phyloP scores from a whole-genome alignment of 2,329 filamentous ascomycete genomes.

The Fusarium floridanum region DNA sequence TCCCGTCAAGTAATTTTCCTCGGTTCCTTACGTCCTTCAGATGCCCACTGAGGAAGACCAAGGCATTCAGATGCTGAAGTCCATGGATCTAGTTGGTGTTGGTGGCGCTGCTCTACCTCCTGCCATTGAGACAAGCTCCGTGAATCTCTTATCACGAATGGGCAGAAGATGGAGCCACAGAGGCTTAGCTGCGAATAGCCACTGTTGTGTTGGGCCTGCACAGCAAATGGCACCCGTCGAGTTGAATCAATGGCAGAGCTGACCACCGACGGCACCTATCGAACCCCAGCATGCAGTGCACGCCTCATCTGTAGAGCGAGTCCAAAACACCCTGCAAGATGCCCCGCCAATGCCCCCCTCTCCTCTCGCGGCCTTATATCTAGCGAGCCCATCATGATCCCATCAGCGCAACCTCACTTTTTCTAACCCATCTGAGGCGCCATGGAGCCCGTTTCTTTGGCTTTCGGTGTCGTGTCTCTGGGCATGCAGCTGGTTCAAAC shows the following conservation, averaged over 20 bases:
- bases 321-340: not conserved
- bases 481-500: constrained; percentile 24
- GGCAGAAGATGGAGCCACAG: not conserved
- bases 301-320: not conserved
- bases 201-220: not conserved
- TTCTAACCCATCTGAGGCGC: not conserved
- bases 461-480: constrained; percentile 14
- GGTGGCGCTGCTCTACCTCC: constrained; percentile 71
- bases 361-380: not conserved
- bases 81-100: constrained; percentile 73
- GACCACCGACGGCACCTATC: not conserved
- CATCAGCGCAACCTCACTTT: not conserved
- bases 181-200: not conserved
- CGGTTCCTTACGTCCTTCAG: constrained; percentile 70
- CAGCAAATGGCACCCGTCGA: not conserved
- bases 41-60: constrained; percentile 60
- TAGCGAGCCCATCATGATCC: not conserved
- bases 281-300: not conserved
- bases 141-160: too few species aligned
- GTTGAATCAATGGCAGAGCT: not conserved
- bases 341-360: not conserved
- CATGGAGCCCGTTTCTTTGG: constrained; percentile 23
- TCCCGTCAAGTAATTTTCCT: constrained; percentile 69
- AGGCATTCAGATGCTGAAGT: constrained; percentile 58
- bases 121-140: too few species aligned